A percentile compares a stretch with the other conserved stretches of the same genome.
Evolutionary conservation across 768 basidiomycete species (phyloP).

Genomic region (Tephrocybe sp.): DNA sequence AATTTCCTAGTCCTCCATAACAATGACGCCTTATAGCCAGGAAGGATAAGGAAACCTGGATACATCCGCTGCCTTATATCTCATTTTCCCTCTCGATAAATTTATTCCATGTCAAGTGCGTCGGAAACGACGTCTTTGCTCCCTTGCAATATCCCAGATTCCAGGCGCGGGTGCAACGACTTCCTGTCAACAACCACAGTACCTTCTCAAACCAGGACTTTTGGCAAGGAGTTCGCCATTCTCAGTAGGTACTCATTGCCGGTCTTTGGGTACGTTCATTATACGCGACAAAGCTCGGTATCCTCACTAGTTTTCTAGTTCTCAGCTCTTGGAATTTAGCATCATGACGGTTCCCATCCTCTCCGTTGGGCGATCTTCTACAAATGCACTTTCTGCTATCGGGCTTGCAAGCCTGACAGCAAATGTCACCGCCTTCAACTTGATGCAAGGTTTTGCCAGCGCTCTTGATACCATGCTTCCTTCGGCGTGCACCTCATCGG

Average conservation of each 20-base stretch:
- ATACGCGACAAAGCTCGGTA: too few relatives aligned
- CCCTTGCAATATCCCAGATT: too few relatives aligned
- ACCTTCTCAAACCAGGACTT: too few relatives aligned
- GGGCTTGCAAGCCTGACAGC: conserved; percentile 75
- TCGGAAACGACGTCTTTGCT: too few relatives aligned
- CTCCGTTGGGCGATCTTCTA: conserved; percentile 87
- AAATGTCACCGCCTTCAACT: conserved; percentile 71
- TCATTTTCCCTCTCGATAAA: too few relatives aligned
- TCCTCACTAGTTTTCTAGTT: conserved; percentile 36
- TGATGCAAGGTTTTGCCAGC: conserved; percentile 77
- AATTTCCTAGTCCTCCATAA: too few relatives aligned
- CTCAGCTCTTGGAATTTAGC: conserved; percentile 82
- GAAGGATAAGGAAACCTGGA: too few relatives aligned
- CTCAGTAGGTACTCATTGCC: not conserved
- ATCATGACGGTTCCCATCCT: conserved; percentile 82
- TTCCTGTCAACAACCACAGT: too few relatives aligned
- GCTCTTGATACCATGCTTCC: conserved; percentile 92
- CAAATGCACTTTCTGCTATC: conserved; percentile 81
- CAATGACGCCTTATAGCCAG: too few relatives aligned
- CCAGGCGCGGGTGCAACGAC: too few relatives aligned
- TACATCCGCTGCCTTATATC: too few relatives aligned
- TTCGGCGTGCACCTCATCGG: conserved; percentile 89
- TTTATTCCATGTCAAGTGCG: too few relatives aligned
- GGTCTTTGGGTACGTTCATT: not conserved
- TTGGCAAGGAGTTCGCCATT: not conserved